Evolutionary conservation across 805 yeast genomes (phyloP).

Genomic region (Kluyveromyces lactis): DNA sequence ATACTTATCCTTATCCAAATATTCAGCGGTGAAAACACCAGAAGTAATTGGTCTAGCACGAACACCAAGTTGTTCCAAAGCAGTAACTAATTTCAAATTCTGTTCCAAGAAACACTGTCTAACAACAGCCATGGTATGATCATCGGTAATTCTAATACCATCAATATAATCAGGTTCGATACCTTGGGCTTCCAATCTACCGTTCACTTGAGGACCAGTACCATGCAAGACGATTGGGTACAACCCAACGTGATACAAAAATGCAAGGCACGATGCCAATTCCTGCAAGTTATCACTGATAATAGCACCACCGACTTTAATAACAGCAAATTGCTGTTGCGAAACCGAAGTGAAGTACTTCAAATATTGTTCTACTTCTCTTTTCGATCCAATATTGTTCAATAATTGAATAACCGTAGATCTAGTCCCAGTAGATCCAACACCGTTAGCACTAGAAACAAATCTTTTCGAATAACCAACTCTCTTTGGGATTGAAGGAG

Average conservation of each 20-base stretch:
- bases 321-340: slow-evolving; percentile 95
- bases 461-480: slow-evolving; percentile 24
- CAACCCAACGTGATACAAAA: slow-evolving; percentile 92
- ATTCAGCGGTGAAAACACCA: slow-evolving; percentile 92
- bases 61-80: slow-evolving; percentile 92
- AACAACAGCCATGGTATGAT: slow-evolving; percentile 91
- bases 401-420: slow-evolving; percentile 92
- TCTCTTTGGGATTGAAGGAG: slow-evolving; percentile 15
- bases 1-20: slow-evolving; percentile 83
- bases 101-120: slow-evolving; percentile 93
- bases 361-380: slow-evolving; percentile 96
- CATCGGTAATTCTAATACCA: slow-evolving; percentile 94
- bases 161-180: slow-evolving; percentile 93
- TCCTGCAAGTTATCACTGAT: slow-evolving; percentile 91
- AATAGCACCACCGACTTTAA: slow-evolving; percentile 98
- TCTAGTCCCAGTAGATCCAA: slow-evolving; percentile 45
- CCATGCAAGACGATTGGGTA: slow-evolving; percentile 97
- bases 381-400: slow-evolving; percentile 92
- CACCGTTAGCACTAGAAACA: slow-evolving; percentile 19
- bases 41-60: slow-evolving; percentile 98
- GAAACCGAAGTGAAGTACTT: slow-evolving; percentile 94
- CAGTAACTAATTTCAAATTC: slow-evolving; percentile 89
- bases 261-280: slow-evolving; percentile 91
- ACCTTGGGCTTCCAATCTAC: slow-evolving; percentile 84
- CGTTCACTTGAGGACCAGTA: slow-evolving; percentile 98